Percentiles rank a stretch among this genome's conserved stretches.
Conservation (phyloP, 2,329 filamentous ascomycete species). For the Periconia sp. region DNA sequence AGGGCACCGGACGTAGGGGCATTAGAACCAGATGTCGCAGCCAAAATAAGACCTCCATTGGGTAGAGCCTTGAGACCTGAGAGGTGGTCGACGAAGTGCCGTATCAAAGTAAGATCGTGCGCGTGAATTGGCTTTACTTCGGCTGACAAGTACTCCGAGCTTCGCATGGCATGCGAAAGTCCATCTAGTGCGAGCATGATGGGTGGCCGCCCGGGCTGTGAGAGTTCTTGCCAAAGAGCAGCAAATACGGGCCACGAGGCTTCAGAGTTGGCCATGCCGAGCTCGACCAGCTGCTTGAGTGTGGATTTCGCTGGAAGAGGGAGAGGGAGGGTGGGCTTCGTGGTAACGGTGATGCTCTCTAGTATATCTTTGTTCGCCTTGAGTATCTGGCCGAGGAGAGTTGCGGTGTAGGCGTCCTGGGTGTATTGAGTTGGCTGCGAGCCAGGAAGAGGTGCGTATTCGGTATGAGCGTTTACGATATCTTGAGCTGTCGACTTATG, state of each 20-base stretch:
- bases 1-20: slow-evolving; percentile 68
- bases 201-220: slow-evolving; percentile 59
- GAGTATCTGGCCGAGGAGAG: slow-evolving; percentile 73
- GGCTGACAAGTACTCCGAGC: slow-evolving; percentile 75
- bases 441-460: slow-evolving; percentile 74
- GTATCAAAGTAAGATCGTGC: slow-evolving; percentile 79
- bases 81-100: slow-evolving; percentile 76
- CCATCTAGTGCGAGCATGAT: slow-evolving; percentile 81
- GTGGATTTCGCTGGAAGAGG: slow-evolving; percentile 64
- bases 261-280: slow-evolving; percentile 76
- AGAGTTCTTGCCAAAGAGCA: slow-evolving; percentile 82
- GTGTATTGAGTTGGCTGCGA: slow-evolving; percentile 65
- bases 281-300: slow-evolving; percentile 70
- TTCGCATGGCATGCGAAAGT: slow-evolving; percentile 79
- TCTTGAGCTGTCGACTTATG: slow-evolving; percentile 70
- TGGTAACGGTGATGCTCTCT: slow-evolving; percentile 56
- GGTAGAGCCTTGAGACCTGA: slow-evolving; percentile 53
- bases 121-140: slow-evolving; percentile 79
- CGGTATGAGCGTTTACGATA: slow-evolving; percentile 77
- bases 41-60: slow-evolving; percentile 82
- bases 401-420: slow-evolving; percentile 78
- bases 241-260: slow-evolving; percentile 80
- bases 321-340: slow-evolving; percentile 64
- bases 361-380: slow-evolving; percentile 75
- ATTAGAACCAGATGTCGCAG: slow-evolving; percentile 76